phyloP scores from a whole-genome alignment of 768 basidiomycete genomes.

The Paxillus rubicundulus region DNA sequence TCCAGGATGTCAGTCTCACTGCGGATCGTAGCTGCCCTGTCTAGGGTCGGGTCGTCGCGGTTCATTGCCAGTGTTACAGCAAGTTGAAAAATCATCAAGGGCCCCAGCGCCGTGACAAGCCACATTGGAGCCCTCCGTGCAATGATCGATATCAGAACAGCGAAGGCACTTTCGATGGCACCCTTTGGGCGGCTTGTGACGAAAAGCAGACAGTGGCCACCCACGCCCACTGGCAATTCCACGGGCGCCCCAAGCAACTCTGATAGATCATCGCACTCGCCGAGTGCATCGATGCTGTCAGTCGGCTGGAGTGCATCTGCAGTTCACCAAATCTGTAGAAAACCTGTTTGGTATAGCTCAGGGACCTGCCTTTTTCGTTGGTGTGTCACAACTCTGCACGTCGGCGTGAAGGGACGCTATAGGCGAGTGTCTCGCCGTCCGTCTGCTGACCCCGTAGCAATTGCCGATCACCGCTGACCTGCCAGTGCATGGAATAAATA shows the following conservation, averaged over 20 bases:
- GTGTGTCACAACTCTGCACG: too few species aligned
- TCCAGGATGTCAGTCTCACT: not conserved
- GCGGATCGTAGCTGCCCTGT: not conserved
- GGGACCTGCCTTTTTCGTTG: too few species aligned
- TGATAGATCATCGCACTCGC: slow-evolving; percentile 6
- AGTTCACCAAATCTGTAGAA: too few species aligned
- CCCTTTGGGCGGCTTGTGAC: not conserved
- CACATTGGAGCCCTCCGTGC: not conserved
- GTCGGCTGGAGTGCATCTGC: too few species aligned
- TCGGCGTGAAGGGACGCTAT: too few species aligned
- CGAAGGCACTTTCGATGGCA: not conserved
- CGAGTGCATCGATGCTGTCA: slow-evolving; percentile 11
- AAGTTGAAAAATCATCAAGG: not conserved
- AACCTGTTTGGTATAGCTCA: too few species aligned
- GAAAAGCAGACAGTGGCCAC: slow-evolving; percentile 2
- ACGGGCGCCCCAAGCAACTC: not conserved
- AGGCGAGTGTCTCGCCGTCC: not conserved
- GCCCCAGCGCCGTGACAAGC: not conserved
- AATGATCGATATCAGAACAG: not conserved
- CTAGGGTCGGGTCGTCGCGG: not conserved
- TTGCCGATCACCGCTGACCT: slow-evolving; percentile 1
- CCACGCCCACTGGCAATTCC: not conserved
- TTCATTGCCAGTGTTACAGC: not conserved
- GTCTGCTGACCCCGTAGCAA: not conserved
- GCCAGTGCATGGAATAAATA: not conserved